Percentiles rank a stretch among this genome's conserved stretches.
Evolutionary conservation across 768 basidiomycete species (phyloP).

Genomic region (Pisolithus microcarpus): DNA sequence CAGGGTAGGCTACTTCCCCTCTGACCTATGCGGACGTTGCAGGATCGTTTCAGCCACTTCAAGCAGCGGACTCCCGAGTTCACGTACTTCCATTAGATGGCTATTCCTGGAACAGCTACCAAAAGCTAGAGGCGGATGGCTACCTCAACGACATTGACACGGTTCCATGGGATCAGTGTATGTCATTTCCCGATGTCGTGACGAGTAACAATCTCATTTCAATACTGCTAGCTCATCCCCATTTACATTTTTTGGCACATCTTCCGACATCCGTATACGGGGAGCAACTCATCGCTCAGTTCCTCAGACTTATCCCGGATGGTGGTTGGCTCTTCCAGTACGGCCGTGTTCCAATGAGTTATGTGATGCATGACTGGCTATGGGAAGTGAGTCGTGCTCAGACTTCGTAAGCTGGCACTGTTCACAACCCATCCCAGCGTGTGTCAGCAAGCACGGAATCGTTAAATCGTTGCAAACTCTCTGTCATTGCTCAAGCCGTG

Average conservation of each 20-base stretch:
- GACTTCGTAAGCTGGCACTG: neutral
- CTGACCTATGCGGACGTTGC: neutral
- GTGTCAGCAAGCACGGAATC: slow-evolving; percentile 30
- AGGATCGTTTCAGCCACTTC: slow-evolving; percentile 30
- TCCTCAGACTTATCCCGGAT: slow-evolving; percentile 68
- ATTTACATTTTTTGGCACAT: slow-evolving; percentile 71
- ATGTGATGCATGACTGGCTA: slow-evolving; percentile 59
- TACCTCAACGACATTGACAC: slow-evolving; percentile 45
- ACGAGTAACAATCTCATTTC: neutral
- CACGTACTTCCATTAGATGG: slow-evolving; percentile 34
- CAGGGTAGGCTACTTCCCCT: slow-evolving; percentile 34
- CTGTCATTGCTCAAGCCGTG: slow-evolving; percentile 64
- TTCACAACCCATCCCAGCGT: slow-evolving; percentile 30
- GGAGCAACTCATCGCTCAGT: slow-evolving; percentile 82
- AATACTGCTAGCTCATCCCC: slow-evolving; percentile 50
- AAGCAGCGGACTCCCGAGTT: slow-evolving; percentile 41
- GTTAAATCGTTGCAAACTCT: slow-evolving; percentile 65
- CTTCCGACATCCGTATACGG: slow-evolving; percentile 60
- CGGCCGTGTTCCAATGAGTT: slow-evolving; percentile 74
- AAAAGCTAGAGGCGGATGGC: slow-evolving; percentile 41
- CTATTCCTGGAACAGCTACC: slow-evolving; percentile 61
- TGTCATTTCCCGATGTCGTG: slow-evolving; percentile 6
- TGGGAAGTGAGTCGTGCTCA: slow-evolving; percentile 51
- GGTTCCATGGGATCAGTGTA: slow-evolving; percentile 46
- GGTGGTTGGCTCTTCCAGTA: slow-evolving; percentile 85